Evolutionary conservation across 352 stramenopile genomes (phyloP).

Genomic region (Phytophthora uliginosa): DNA sequence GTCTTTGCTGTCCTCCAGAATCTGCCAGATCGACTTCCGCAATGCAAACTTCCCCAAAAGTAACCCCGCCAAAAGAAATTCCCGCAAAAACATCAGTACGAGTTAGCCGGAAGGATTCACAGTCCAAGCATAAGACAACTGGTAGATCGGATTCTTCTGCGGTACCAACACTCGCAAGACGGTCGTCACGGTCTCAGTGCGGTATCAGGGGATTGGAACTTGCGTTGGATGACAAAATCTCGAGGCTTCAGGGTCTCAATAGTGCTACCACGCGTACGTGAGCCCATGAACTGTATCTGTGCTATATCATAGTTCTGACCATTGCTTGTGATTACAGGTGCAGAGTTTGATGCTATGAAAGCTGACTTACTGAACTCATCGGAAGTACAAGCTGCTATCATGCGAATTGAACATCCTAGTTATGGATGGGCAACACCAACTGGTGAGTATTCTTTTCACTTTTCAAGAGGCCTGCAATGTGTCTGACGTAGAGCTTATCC

Average conservation of each 20-base stretch:
- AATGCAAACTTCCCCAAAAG: neutral
- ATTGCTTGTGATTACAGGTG: conserved; percentile 8
- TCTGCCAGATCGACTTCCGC: neutral
- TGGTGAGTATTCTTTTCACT: conserved; percentile 8
- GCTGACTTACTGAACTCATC: conserved; percentile 24
- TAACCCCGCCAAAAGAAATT: neutral
- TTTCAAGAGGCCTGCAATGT: neutral
- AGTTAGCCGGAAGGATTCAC: neutral
- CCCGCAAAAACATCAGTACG: neutral
- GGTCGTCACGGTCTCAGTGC: conserved; percentile 9
- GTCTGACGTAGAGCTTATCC: neutral
- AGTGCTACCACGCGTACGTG: conserved; percentile 25
- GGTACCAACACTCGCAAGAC: conserved; percentile 11
- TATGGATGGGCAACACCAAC: conserved; percentile 6
- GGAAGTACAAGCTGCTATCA: conserved; percentile 36
- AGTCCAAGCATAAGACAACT: neutral
- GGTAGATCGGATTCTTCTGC: neutral
- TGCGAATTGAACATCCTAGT: conserved; percentile 21
- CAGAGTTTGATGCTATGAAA: conserved; percentile 32
- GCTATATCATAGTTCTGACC: conserved; percentile 6
- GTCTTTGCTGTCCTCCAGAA: neutral
- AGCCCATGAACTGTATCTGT: neutral
- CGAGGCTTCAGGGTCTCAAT: conserved; percentile 10
- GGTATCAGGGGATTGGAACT: conserved; percentile 24
- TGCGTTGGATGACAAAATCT: conserved; percentile 25